phyloP scores from a whole-genome alignment of 2,329 filamentous ascomycete genomes.

The Fusarium sp. region DNA sequence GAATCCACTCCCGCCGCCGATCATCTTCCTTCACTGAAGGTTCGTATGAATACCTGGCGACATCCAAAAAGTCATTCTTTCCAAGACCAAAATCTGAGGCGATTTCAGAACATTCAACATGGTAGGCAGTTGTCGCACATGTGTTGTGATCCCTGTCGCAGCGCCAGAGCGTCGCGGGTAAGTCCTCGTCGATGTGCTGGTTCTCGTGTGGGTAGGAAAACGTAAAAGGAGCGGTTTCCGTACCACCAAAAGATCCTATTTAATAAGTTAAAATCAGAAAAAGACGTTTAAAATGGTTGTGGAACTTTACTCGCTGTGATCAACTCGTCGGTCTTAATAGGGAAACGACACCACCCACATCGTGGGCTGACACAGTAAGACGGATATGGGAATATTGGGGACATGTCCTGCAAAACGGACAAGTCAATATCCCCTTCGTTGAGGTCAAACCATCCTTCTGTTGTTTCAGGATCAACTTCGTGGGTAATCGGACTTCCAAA shows the following conservation, averaged over 20 bases:
- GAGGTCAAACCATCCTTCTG: constrained; percentile 2
- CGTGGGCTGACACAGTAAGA: constrained; percentile 32
- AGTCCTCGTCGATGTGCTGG: not conserved
- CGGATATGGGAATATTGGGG: constrained; percentile 16
- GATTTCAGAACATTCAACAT: constrained; percentile 23
- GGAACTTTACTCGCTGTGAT: constrained; percentile 20
- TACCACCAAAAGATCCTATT: constrained; percentile 20
- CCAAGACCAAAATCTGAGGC: constrained; percentile 10
- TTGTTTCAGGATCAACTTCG: constrained; percentile 8
- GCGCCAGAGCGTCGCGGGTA: constrained; percentile 17
- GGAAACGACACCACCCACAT: constrained; percentile 38
- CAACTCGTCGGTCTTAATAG: constrained; percentile 17
- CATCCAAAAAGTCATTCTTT: constrained; percentile 8
- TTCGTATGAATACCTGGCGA: constrained; percentile 30
- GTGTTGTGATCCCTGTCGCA: constrained; percentile 23
- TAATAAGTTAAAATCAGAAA: not conserved
- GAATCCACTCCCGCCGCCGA: constrained; percentile 19
- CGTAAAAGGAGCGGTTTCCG: constrained; percentile 14
- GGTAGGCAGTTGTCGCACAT: constrained; percentile 30
- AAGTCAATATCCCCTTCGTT: not conserved
- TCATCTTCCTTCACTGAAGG: constrained; percentile 15
- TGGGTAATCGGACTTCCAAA: constrained; percentile 17
- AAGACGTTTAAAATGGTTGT: not conserved
- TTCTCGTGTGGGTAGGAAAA: constrained; percentile 1
- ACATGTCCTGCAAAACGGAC: constrained; percentile 6